phyloP scores from a whole-genome alignment of 2,329 filamentous ascomycete genomes.

The Pseudogymnoascus sp. region DNA sequence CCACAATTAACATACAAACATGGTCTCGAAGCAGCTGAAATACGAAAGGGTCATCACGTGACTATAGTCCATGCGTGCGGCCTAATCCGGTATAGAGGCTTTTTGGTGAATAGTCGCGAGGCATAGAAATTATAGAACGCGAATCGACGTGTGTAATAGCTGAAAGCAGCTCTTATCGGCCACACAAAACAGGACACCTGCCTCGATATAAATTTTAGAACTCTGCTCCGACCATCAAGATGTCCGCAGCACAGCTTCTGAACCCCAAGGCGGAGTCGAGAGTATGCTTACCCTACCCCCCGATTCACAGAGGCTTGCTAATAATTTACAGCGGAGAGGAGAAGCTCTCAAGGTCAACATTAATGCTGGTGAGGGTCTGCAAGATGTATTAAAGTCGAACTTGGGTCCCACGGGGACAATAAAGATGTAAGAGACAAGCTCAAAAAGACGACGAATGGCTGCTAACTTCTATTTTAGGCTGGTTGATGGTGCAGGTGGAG shows the following conservation, averaged over 20 bases:
- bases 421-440: constrained; percentile 63
- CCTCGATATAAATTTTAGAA: constrained; percentile 12
- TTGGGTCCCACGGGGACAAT: constrained; percentile 87
- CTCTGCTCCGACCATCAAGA: constrained; percentile 32
- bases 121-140: constrained; percentile 10
- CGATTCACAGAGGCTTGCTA: constrained; percentile 22
- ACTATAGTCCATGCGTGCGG: neutral
- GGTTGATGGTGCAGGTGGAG: constrained; percentile 61
- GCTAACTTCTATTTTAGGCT: constrained; percentile 38
- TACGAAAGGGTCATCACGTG: neutral
- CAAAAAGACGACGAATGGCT: constrained; percentile 16
- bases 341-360: constrained; percentile 98
- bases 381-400: constrained; percentile 94
- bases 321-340: constrained; percentile 65
- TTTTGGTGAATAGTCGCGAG: constrained; percentile 9
- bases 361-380: constrained; percentile 82
- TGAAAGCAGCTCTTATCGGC: constrained; percentile 6
- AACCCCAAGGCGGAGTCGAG: constrained; percentile 98
- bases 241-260: constrained; percentile 96
- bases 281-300: constrained; percentile 45
- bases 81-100: constrained; percentile 7
- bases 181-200: constrained; percentile 10
- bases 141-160: constrained; percentile 7
- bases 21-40: neutral
- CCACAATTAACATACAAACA: neutral